Evolutionary conservation across 169 alveolate genomes (phyloP).

Genomic region (Amoebophrya sp.): DNA sequence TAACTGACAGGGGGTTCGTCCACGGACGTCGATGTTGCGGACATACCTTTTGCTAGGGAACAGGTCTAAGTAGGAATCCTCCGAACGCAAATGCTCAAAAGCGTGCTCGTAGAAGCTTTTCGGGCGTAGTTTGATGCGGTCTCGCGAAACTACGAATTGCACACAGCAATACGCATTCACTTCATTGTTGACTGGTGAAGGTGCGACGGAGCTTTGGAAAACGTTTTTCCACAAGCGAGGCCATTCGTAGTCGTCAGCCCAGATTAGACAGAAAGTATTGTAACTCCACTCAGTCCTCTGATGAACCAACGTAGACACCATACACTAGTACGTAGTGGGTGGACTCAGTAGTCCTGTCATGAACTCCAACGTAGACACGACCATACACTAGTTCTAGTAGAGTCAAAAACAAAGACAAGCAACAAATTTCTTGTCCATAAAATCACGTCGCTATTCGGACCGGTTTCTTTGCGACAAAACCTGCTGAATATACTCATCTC

Average conservation of each 20-base stretch:
- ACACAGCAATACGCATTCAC: slow-evolving; percentile 21
- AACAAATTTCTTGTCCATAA: too few relatives aligned
- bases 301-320: too few relatives aligned
- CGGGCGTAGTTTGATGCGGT: neutral
- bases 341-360: too few relatives aligned
- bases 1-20: neutral
- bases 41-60: neutral
- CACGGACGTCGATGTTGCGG: neutral
- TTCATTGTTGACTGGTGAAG: neutral
- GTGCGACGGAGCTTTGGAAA: neutral
- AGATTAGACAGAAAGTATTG: too few relatives aligned
- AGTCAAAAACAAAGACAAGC: too few relatives aligned
- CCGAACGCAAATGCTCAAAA: neutral
- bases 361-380: too few relatives aligned
- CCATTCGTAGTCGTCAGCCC: neutral
- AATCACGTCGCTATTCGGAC: too few relatives aligned
- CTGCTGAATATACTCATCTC: neutral
- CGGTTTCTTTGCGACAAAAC: neutral
- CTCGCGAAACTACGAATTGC: neutral
- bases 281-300: too few relatives aligned
- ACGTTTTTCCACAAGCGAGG: neutral
- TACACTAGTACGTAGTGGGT: too few relatives aligned
- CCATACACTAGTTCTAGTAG: too few relatives aligned
- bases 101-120: neutral
- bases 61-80: neutral